These are phyloP conservation scores for Tillandsia fasciculata DNA, from an alignment of 176 grass and related monocot genomes.

Conservation along the genomic window DNA sequence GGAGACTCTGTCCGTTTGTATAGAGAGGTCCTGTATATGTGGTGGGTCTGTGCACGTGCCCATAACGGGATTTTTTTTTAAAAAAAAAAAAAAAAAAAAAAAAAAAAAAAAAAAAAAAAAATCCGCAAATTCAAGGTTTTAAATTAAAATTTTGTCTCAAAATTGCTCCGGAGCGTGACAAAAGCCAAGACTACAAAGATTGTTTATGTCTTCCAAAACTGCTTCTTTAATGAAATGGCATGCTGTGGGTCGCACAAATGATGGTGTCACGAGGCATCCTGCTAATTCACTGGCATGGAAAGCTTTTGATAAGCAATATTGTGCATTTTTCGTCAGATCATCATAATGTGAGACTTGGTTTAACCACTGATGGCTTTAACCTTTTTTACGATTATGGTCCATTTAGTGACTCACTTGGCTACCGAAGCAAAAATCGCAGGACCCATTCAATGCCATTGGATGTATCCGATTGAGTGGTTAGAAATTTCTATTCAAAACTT, in stretches of 20 bases:
- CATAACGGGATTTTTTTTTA: too few species aligned
- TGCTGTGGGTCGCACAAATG: conserved; percentile 14
- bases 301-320: neutral
- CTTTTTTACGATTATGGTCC: too few species aligned
- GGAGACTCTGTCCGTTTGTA: too few species aligned
- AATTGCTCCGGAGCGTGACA: too few species aligned
- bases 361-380: neutral
- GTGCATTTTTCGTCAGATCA: neutral
- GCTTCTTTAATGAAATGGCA: conserved; percentile 7
- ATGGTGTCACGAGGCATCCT: neutral
- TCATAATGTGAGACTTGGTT: neutral
- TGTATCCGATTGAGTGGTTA: conserved; percentile 8
- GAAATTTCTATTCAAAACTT: neutral
- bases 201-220: conserved; percentile 7
- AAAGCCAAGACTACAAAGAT: conserved; percentile 12
- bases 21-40: too few species aligned
- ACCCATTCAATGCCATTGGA: neutral
- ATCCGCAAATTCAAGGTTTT: conserved; percentile 6
- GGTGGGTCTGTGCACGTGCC: too few species aligned
- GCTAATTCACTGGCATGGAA: neutral
- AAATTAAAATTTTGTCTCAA: conserved; percentile 27
- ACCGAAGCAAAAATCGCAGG: conserved; percentile 1
- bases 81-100: too few species aligned
- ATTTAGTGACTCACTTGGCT: neutral
- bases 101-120: neutral